Evolutionary conservation across 768 basidiomycete genomes (phyloP).

Genomic region (Tulasnella sp.): DNA sequence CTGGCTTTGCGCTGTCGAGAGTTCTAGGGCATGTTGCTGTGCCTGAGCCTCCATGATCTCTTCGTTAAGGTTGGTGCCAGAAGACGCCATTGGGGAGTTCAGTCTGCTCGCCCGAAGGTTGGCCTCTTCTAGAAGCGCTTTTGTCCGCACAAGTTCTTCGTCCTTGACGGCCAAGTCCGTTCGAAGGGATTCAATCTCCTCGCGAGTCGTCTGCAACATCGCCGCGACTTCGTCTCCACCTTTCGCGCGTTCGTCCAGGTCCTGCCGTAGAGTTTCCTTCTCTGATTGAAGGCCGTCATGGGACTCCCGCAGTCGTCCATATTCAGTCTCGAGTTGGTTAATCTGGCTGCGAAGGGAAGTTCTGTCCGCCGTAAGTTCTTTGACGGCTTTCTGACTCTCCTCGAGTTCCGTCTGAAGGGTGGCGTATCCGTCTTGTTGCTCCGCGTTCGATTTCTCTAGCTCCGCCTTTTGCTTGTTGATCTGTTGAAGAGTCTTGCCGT

Average conservation of each 20-base stretch:
- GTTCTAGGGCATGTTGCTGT: constrained; percentile 75
- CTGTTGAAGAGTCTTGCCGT: constrained; percentile 36
- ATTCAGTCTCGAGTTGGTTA: constrained; percentile 53
- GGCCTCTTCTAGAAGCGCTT: constrained; percentile 38
- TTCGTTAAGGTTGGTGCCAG: constrained; percentile 49
- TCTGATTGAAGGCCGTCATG: constrained; percentile 42
- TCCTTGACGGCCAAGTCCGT: constrained; percentile 59
- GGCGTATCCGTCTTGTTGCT: constrained; percentile 46
- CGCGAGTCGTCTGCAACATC: constrained; percentile 59
- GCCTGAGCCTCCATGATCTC: constrained; percentile 67
- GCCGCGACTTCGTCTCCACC: constrained; percentile 59
- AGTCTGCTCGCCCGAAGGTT: constrained; percentile 38
- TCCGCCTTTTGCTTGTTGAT: constrained; percentile 50
- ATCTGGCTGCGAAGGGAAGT: constrained; percentile 55
- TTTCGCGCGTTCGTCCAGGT: constrained; percentile 48
- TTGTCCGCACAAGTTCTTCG: constrained; percentile 61
- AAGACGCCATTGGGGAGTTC: constrained; percentile 38
- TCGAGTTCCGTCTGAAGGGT: constrained; percentile 53
- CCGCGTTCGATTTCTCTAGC: constrained; percentile 33
- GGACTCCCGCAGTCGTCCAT: constrained; percentile 49
- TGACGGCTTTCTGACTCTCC: constrained; percentile 49
- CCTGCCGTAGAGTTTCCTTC: constrained; percentile 49
- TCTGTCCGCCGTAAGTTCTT: constrained; percentile 64
- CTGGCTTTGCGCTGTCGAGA: constrained; percentile 74
- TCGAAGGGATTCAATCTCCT: constrained; percentile 68